Conservation (phyloP, 805 yeast species). For the Zygoascus biomembranicola region DNA sequence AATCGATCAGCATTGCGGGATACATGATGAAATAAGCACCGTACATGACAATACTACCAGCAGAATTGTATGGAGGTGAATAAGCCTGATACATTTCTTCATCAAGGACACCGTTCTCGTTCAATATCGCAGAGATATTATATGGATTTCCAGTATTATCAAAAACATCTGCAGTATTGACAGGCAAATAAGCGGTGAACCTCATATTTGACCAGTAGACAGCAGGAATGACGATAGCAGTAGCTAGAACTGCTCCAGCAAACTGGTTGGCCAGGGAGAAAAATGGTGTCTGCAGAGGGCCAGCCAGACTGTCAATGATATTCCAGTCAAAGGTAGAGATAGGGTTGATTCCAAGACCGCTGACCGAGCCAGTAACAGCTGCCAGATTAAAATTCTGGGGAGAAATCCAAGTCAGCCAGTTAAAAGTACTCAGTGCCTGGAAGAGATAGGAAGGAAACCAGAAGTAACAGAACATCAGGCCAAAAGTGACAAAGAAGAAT, state of each 20-base stretch:
- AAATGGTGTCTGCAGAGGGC: conserved; percentile 27
- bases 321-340: conserved; percentile 32
- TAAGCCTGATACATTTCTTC: conserved; percentile 37
- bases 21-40: conserved; percentile 51
- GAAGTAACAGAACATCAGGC: conserved; percentile 39
- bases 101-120: conserved; percentile 30
- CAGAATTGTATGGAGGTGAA: conserved; percentile 53
- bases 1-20: conserved; percentile 45
- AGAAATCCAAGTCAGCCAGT: conserved; percentile 55
- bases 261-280: conserved; percentile 26
- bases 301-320: conserved; percentile 24
- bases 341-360: conserved; percentile 36
- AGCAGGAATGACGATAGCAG: conserved; percentile 29
- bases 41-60: conserved; percentile 37
- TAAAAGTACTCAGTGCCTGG: conserved; percentile 47
- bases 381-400: conserved; percentile 45
- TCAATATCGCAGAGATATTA: conserved; percentile 40
- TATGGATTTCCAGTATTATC: conserved; percentile 45
- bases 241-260: not conserved
- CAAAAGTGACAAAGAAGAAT: conserved; percentile 34
- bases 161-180: conserved; percentile 45
- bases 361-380: conserved; percentile 36
- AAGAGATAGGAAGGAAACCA: conserved; percentile 57
- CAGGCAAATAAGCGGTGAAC: conserved; percentile 51
- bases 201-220: conserved; percentile 38